These are phyloP conservation scores for Lecanoromycetidae sp. DNA, from an alignment of 2,329 filamentous ascomycete species.

Conservation along the genomic window DNA sequence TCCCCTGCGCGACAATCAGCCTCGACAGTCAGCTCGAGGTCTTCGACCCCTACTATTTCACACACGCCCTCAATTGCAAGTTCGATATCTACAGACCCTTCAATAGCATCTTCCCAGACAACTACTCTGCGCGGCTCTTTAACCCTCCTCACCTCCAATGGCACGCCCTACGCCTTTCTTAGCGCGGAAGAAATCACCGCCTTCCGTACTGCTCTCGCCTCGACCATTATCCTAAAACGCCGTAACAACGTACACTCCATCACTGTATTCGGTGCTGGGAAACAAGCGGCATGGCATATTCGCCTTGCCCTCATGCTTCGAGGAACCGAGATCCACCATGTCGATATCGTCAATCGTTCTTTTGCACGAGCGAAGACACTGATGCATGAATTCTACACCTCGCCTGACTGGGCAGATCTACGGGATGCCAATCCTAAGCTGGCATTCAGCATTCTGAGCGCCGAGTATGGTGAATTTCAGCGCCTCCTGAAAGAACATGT, in stretches of 20 bases:
- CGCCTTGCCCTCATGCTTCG: constrained; percentile 63
- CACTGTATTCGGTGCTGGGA: constrained; percentile 75
- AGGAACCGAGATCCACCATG: constrained; percentile 55
- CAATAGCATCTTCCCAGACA: constrained; percentile 15
- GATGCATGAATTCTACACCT: constrained; percentile 43
- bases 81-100: constrained; percentile 5
- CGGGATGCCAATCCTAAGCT: constrained; percentile 32
- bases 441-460: constrained; percentile 59
- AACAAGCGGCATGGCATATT: constrained; percentile 91
- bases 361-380: constrained; percentile 36
- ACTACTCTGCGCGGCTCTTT: constrained; percentile 22
- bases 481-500: constrained; percentile 61
- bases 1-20: constrained; percentile 11
- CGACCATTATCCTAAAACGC: constrained; percentile 48
- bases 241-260: constrained; percentile 62
- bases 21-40: constrained; percentile 8
- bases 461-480: constrained; percentile 55
- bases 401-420: constrained; percentile 46
- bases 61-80: constrained; percentile 7
- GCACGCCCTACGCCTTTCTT: constrained; percentile 49
- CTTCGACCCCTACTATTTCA: constrained; percentile 3
- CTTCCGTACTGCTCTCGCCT: constrained; percentile 53
- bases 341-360: constrained; percentile 70
- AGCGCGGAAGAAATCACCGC: constrained; percentile 58
- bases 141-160: constrained; percentile 46